phyloP scores from a whole-genome alignment of 2,329 filamentous ascomycete genomes.

The Phaeoacremonium minimum region DNA sequence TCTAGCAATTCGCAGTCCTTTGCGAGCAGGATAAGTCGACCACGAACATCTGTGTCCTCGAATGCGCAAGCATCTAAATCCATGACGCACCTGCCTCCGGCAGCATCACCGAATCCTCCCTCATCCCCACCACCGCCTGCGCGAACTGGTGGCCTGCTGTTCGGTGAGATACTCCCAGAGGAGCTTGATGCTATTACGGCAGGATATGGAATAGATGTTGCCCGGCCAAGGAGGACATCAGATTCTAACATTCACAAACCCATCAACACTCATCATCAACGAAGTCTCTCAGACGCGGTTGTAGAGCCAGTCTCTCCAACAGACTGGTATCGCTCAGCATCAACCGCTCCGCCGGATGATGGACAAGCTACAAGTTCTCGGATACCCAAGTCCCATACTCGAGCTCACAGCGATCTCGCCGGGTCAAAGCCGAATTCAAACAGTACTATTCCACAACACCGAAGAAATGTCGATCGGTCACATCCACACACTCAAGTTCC shows the following conservation, averaged over 20 bases:
- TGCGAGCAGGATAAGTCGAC: slow-evolving; percentile 54
- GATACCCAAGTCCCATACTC: slow-evolving; percentile 34
- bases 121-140: slow-evolving; percentile 25
- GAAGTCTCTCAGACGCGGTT: slow-evolving; percentile 52
- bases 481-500: slow-evolving; percentile 20
- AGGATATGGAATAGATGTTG: slow-evolving; percentile 57
- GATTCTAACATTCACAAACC: slow-evolving; percentile 63
- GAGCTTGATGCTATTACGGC: slow-evolving; percentile 46
- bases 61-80: slow-evolving; percentile 36
- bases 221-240: slow-evolving; percentile 58
- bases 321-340: slow-evolving; percentile 54
- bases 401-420: slow-evolving; percentile 59
- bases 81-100: slow-evolving; percentile 33
- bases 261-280: slow-evolving; percentile 38
- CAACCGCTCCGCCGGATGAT: slow-evolving; percentile 16
- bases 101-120: slow-evolving; percentile 17
- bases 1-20: slow-evolving; percentile 55
- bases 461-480: slow-evolving; percentile 10
- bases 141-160: slow-evolving; percentile 54
- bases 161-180: slow-evolving; percentile 69
- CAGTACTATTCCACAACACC: slow-evolving; percentile 6
- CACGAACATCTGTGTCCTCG: slow-evolving; percentile 31
- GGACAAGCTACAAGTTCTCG: slow-evolving; percentile 19
- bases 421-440: slow-evolving; percentile 14
- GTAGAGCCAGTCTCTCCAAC: slow-evolving; percentile 60